Evolutionary conservation across 2,329 filamentous ascomycete genomes (phyloP).

Genomic region (Escovopsis weberi): DNA sequence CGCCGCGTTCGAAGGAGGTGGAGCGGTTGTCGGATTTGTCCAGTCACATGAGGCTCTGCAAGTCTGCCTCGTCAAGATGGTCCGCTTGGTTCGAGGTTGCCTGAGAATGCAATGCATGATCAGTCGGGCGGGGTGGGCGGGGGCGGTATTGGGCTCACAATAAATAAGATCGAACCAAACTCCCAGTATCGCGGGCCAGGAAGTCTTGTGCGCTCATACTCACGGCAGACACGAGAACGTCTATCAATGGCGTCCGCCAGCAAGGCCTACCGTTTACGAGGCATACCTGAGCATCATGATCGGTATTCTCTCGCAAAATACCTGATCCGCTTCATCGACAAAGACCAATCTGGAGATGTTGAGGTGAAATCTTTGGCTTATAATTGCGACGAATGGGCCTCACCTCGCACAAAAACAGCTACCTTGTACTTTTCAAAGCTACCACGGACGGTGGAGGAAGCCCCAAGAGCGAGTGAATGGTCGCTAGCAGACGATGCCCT

Average conservation of each 20-base stretch:
- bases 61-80: no score
- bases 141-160: no score
- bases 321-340: background rate
- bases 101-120: no score
- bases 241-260: background rate
- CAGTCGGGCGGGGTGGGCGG: no score
- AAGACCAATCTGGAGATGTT: background rate
- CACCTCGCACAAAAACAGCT: background rate
- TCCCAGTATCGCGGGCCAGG: no score
- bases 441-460: background rate
- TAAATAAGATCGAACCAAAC: no score
- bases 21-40: no score
- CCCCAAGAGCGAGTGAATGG: background rate
- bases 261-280: conserved; percentile 1
- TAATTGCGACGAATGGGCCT: background rate
- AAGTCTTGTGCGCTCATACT: no score
- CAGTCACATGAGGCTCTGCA: no score
- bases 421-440: background rate
- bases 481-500: background rate
- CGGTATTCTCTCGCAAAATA: background rate
- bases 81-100: no score
- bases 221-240: background rate
- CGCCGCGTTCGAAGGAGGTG: no score
- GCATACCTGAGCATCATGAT: background rate
- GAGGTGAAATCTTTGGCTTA: background rate